A percentile compares a stretch with the other conserved stretches of the same genome.
These are phyloP conservation scores for Linanthus parryae DNA, from an alignment of 148 eudicot genomes.

Conservation along the genomic window DNA sequence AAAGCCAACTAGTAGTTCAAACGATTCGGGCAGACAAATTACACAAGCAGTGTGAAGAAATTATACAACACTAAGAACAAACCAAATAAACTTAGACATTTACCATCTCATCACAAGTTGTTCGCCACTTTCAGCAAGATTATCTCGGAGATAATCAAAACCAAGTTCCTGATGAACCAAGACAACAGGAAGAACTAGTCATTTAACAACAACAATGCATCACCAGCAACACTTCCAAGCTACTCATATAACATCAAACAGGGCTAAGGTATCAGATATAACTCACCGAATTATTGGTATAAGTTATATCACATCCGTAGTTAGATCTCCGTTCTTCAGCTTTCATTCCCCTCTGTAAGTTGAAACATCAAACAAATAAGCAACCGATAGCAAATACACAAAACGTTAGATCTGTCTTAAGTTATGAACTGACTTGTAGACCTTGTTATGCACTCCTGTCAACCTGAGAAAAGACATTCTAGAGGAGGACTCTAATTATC, in stretches of 20 bases:
- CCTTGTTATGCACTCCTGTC: too few species aligned
- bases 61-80: neutral
- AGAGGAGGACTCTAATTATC: too few species aligned
- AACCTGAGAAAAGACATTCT: too few species aligned
- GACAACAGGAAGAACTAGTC: neutral
- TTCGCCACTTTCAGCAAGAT: conserved; percentile 64
- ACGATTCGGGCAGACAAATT: conserved; percentile 3
- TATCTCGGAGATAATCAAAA: conserved; percentile 97
- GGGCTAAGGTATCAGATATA: neutral
- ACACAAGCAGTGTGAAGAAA: neutral
- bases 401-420: too few species aligned
- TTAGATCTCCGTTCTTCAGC: conserved; percentile 67
- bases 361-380: conserved; percentile 12
- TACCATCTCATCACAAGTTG: conserved; percentile 98
- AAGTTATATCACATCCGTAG: conserved; percentile 87
- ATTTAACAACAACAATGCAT: neutral
- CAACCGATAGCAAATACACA: too few species aligned
- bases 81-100: conserved; percentile 3
- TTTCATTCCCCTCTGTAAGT: conserved; percentile 72
- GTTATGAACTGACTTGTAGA: too few species aligned
- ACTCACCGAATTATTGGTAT: conserved; percentile 91
- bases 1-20: neutral
- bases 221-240: neutral
- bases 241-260: neutral
- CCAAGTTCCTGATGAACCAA: conserved; percentile 77